Evolutionary conservation across 495 filamentous ascomycete genomes (phyloP), one percentile per base, ranked within the genome.

Genomic region (Glutinoglossum americanum): DNA sequence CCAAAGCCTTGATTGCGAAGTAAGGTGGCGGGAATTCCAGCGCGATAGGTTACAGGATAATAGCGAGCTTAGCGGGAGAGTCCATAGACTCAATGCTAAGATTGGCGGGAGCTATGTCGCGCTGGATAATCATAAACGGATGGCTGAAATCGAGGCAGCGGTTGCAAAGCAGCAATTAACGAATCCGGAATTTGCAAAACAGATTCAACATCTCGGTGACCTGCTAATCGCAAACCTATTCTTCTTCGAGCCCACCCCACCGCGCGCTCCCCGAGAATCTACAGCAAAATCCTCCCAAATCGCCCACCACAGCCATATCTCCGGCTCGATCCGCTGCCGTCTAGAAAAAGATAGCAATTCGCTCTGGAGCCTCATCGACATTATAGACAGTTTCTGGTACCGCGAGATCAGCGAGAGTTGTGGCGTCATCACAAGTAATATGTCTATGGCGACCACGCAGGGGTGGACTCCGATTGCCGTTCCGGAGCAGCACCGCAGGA

Each of bases 231-330:
- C 54, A 3, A 56, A 27, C 54, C 54, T 56, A 2, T 56, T 56
- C 54, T 56, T 56, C 54, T 56, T 56, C 19, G 54, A 56, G 19
- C 54, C 54, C 19, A 21, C 54, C 21, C 30, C 54, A 54, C 13
- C 35, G n/a, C n/a, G n/a, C n/a, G n/a, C n/a, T n/a, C n/a, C n/a
- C n/a, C n/a, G n/a, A n/a, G n/a, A 2, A 56, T 2, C 54, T 21
- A 13, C 15, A 17, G 10, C 37, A 11, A 41, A 17, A 41, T 11
- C 13, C 15, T 17, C n/a, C n/a, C n/a, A n/a, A n/a, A n/a, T n/a
- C n/a, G n/a, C n/a, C n/a, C n/a, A n/a, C n/a, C n/a, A n/a, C n/a
- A n/a, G n/a, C n/a, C 6, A 11, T 15, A 17, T 13, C 15, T 17
- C 37, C 37, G 15, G 3, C 8, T 17, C 15, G 13, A 41, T 41